phyloP scores from a whole-genome alignment of 1,139 yeast genomes.

The Chernovozyma aurita region DNA sequence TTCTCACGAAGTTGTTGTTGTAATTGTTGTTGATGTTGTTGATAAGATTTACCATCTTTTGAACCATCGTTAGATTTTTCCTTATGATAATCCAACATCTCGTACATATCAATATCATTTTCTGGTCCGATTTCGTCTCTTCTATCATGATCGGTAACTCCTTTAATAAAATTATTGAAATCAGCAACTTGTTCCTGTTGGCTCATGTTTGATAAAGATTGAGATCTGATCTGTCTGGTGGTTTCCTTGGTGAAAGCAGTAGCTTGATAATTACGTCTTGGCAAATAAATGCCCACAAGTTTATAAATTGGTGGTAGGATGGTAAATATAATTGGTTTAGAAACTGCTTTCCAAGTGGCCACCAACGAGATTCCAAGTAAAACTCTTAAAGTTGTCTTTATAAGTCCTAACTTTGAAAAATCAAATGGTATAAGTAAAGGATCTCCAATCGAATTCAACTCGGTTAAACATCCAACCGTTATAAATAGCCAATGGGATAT shows the following conservation, averaged over 20 bases:
- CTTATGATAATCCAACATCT: constrained; percentile 32
- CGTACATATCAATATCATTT: constrained; percentile 41
- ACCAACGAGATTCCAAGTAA: constrained; percentile 57
- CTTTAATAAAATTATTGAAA: constrained; percentile 25
- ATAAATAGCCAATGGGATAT: constrained; percentile 46
- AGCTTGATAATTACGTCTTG: constrained; percentile 35
- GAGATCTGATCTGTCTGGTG: constrained; percentile 35
- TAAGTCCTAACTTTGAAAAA: constrained; percentile 35
- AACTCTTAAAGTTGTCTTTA: constrained; percentile 41
- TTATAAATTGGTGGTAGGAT: constrained; percentile 47
- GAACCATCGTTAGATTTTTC: constrained; percentile 3
- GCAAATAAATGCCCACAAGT: constrained; percentile 36
- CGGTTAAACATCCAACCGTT: constrained; percentile 21
- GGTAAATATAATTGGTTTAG: constrained; percentile 59
- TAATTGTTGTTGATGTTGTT: background rate
- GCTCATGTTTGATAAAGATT: constrained; percentile 36
- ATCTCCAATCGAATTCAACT: constrained; percentile 16
- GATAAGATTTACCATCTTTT: constrained; percentile 4
- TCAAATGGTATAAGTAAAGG: constrained; percentile 39
- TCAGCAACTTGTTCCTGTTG: constrained; percentile 33
- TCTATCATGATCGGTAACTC: constrained; percentile 21
- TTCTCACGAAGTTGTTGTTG: background rate
- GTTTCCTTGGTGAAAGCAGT: constrained; percentile 36
- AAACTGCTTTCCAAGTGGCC: constrained; percentile 60
- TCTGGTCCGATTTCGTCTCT: constrained; percentile 35